phyloP scores from a whole-genome alignment of 129 eudicot genomes.

The Centella asiatica region DNA sequence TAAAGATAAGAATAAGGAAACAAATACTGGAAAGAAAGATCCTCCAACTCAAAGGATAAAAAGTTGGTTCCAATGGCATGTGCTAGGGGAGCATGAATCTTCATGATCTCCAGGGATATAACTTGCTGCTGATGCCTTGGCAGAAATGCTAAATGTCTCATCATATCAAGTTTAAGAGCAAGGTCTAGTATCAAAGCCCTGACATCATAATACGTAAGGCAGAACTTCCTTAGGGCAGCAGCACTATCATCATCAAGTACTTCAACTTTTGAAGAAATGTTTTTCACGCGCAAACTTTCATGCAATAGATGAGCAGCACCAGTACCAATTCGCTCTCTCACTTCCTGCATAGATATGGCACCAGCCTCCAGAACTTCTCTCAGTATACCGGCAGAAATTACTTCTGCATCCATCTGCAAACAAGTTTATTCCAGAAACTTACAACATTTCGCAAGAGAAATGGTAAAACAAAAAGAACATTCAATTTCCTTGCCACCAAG shows the following conservation, averaged over 20 bases:
- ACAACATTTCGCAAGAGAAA: neutral
- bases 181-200: constrained; percentile 83
- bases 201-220: constrained; percentile 81
- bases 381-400: constrained; percentile 70
- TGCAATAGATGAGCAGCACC: constrained; percentile 75
- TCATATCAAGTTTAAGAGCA: constrained; percentile 74
- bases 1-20: constrained; percentile 89
- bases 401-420: constrained; percentile 92
- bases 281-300: constrained; percentile 65
- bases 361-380: constrained; percentile 70
- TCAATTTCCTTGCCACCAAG: no score
- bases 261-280: constrained; percentile 52
- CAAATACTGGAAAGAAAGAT: constrained; percentile 69
- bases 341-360: constrained; percentile 46
- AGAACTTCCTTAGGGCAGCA: constrained; percentile 74
- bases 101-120: constrained; percentile 77
- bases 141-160: constrained; percentile 73
- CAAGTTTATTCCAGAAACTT: neutral
- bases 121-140: constrained; percentile 78
- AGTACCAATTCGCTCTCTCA: constrained; percentile 57
- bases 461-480: neutral
- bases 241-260: constrained; percentile 61
- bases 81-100: constrained; percentile 86
- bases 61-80: constrained; percentile 68
- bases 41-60: constrained; percentile 74